Evolutionary conservation across 1,284 basidiomycete genomes (phyloP).

Genomic region (Cryptococcus sp.): DNA sequence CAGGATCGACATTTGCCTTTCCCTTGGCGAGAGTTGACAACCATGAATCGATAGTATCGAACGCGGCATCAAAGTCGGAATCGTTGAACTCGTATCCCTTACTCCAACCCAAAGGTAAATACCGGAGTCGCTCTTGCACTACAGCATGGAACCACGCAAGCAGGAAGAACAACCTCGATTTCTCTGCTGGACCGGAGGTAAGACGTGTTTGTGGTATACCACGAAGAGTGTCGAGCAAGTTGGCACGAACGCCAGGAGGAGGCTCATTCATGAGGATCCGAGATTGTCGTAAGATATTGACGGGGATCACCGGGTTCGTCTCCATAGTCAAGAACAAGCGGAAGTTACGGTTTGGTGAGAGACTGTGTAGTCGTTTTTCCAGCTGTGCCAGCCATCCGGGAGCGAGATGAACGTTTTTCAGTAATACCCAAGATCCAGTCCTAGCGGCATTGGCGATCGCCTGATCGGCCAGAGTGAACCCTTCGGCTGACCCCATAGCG

Average conservation of each 20-base stretch:
- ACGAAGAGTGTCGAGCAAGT: conserved; percentile 84
- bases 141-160: conserved; percentile 99
- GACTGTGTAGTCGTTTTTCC: conserved; percentile 92
- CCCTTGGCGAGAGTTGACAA: conserved; percentile 76
- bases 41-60: conserved; percentile 89
- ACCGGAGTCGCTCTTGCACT: conserved; percentile 91
- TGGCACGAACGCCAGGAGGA: conserved; percentile 91
- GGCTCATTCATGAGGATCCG: conserved; percentile 97
- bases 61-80: conserved; percentile 91
- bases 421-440: conserved; percentile 88
- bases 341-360: conserved; percentile 85
- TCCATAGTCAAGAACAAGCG: conserved; percentile 96
- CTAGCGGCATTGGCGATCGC: conserved; percentile 86
- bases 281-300: conserved; percentile 92
- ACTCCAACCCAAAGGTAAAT: conserved; percentile 92
- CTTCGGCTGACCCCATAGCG: conserved; percentile 98
- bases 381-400: conserved; percentile 91
- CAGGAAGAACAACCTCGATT: conserved; percentile 84
- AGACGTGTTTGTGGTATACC: conserved; percentile 66
- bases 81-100: conserved; percentile 97
- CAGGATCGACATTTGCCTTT: conserved; percentile 84
- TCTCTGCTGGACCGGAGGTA: conserved; percentile 80
- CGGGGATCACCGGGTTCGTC: conserved; percentile 77
- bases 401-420: conserved; percentile 95
- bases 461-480: conserved; percentile 90